Base-by-base conservation (phyloP, 345 rosid genomes). In the Barbarea vulgaris region DNA sequence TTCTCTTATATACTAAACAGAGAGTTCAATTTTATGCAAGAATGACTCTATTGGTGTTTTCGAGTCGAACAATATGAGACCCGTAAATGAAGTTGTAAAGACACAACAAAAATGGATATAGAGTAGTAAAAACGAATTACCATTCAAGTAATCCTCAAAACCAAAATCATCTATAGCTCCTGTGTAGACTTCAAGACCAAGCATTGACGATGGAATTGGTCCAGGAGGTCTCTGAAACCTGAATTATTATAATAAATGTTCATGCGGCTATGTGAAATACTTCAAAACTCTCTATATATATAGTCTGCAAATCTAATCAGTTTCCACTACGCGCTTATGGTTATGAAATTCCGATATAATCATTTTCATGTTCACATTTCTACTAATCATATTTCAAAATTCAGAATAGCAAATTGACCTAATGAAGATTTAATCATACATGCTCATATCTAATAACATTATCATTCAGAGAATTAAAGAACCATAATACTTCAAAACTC, bases 141-240 rank as follows among this genome's bases (percentile, higher is more conserved):
- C 98, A 51, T 84, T 91, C 67, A 91, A 80, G 81, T 85, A 94
- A 77, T 94, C 93, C 82, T 88, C 96, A 42, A 91, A 86, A 31
- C 96, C 96, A 82, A 94, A 91, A n/a, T 83, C 58, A 71, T 88
- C 92, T 83, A 94, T 57, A 30, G 77, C 80, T 67, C 98, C 96
- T 5, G 89, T 86, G 59, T 86, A 42, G 41, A 92, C 90, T 80
- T 94, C 97, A 48, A 88, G 70, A 6, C 96, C 96, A 10, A 94
- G 87, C 96, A 87, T 87, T 52, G 97, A 94, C n/a, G 98, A 91
- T 1, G 96, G 81, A 71, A 94, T 90, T 37, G 85, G 73, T 64
- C 96, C 91, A 2, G 88, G 82, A 13, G 97, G 98, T 89, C 98
- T 86, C 79, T 88, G 96, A 79, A 89, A 91, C 78, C 94, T 93